These are phyloP conservation scores for Dothistroma septosporum DNA, from an alignment of 2,329 filamentous ascomycete genomes.

Conservation along the genomic window DNA sequence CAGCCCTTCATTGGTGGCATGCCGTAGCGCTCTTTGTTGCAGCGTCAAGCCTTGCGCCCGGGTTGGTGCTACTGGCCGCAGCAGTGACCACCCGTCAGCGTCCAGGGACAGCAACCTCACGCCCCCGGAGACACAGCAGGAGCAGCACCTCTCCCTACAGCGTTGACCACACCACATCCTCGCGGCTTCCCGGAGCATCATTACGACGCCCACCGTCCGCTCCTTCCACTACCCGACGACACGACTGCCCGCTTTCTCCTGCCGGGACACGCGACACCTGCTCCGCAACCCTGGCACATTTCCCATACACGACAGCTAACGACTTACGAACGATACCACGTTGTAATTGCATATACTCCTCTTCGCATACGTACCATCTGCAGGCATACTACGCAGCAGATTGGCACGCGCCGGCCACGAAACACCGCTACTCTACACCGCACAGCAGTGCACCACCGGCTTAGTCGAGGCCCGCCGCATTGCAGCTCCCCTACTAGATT, in stretches of 20 bases:
- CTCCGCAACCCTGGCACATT: neutral
- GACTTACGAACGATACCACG: conserved; percentile 4
- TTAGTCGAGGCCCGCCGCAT: conserved; percentile 2
- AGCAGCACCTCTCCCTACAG: neutral
- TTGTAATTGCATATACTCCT: conserved; percentile 6
- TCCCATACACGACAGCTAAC: neutral
- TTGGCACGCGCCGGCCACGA: conserved; percentile 8
- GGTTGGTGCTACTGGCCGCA: neutral
- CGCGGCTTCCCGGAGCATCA: neutral
- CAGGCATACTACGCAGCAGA: neutral
- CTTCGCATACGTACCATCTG: neutral
- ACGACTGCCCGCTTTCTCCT: conserved; percentile 4
- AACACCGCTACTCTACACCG: neutral
- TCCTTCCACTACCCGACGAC: neutral
- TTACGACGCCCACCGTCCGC: neutral
- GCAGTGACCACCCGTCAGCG: conserved; percentile 2
- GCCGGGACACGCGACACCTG: conserved; percentile 10
- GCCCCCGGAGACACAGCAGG: neutral
- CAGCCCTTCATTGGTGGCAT: neutral
- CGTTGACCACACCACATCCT: too few relatives aligned
- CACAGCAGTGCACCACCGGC: neutral
- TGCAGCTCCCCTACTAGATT: conserved; percentile 6
- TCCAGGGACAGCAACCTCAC: conserved; percentile 2
- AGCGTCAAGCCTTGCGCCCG: neutral
- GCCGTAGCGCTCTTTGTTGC: neutral